phyloP scores from a whole-genome alignment of 306 rosid species.

The Arachis stenosperma region DNA sequence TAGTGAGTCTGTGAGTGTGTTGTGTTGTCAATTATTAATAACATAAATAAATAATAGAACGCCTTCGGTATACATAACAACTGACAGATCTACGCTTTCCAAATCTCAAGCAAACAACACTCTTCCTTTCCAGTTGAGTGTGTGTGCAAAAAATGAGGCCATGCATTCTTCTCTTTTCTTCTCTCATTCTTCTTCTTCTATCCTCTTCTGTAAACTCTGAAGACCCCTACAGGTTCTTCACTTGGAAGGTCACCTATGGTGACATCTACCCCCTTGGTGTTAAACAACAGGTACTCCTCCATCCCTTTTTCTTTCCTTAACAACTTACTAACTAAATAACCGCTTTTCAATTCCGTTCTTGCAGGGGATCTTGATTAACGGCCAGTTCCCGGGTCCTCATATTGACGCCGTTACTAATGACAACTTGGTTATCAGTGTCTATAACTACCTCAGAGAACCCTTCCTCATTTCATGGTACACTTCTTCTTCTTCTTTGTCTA shows the following conservation, averaged over 20 bases:
- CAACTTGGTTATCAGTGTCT: conserved; percentile 81
- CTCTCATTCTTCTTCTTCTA: conserved; percentile 40
- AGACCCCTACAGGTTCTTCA: conserved; percentile 77
- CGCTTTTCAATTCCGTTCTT: conserved; percentile 24
- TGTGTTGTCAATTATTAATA: conserved; percentile 19
- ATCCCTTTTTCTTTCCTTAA: not conserved
- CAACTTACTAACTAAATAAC: not conserved
- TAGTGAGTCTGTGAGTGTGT: not conserved
- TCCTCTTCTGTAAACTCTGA: conserved; percentile 57
- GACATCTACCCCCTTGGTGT: conserved; percentile 91
- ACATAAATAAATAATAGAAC: not conserved
- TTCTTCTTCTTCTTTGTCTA: not conserved
- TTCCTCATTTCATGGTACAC: conserved; percentile 85
- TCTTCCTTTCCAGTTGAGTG: not conserved
- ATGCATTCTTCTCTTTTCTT: conserved; percentile 36
- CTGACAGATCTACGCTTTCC: conserved; percentile 31
- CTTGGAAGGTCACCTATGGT: conserved; percentile 93
- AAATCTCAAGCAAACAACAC: conserved; percentile 47
- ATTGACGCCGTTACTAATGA: conserved; percentile 95
- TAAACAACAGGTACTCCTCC: conserved; percentile 73
- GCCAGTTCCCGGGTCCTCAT: conserved; percentile 98
- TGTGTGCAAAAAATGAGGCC: conserved; percentile 43
- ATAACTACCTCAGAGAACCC: conserved; percentile 80
- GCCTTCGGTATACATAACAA: conserved; percentile 1
- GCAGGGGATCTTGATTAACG: conserved; percentile 95